Base-by-base conservation (phyloP, 257 asterid species). In the Striga asiatica region DNA sequence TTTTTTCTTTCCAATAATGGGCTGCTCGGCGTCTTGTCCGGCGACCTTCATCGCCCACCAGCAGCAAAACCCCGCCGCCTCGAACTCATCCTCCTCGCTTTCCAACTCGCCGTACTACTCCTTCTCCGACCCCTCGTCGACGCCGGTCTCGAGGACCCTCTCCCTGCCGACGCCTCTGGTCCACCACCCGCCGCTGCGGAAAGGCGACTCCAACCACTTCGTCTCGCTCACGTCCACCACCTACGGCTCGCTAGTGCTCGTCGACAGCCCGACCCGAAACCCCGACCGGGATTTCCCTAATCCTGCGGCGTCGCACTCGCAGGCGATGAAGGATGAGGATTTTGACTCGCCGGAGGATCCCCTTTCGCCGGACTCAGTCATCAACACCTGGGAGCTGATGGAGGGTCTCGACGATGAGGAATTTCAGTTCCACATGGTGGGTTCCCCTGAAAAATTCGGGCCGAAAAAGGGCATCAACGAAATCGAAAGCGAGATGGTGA, bases 311-410 rank as follows among this genome's bases (percentile, higher is more conserved):
- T n/a, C n/a, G n/a, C n/a, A n/a, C n/a, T n/a, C n/a, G 66, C 75
- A 55, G 55, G 31, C 59, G 66, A 52, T 58, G 14, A 69, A 64
- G 38, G 11, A 27, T 29, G 78, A 68, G 10, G 69, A 56, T 65
- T 62, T 69, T 28, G 64, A 48, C 4, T 50, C 49, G 56, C 49
- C 84, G 0, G 70, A 65, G 25, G 89, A 77, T 58, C 92, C 87
- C 61, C 51, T 70, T 56, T 89, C 97, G 13, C 95, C 93, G 2
- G 92, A 82, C 63, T 79, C 92, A 0, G 89, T 85, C 41, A 81
- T 89, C 84, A 89, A 89, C 68, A 89, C 97, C 8, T 82, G 94
- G 92, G 97, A 85, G 82, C 95, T 88, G 74, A 85, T 85, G 97
- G 94, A 83, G 63, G 97, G 85, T 22, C 88, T 88, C 25, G 89